Conservation (phyloP, 805 yeast genomes). For the Scheffersomyces amazonensis region DNA sequence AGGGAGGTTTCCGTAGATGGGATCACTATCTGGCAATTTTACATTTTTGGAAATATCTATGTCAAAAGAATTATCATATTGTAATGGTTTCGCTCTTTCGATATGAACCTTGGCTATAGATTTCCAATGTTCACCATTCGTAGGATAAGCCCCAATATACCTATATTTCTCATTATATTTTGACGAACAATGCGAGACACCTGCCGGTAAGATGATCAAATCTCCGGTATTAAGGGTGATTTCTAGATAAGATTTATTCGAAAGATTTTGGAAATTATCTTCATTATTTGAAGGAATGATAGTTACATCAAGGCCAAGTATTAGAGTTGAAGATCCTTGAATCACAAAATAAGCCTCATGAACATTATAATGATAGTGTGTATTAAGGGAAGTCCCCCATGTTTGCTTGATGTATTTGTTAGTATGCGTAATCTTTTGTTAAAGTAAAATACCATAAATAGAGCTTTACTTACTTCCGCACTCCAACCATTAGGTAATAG, state of each 20-base stretch:
- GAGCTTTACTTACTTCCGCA: slow-evolving; percentile 1
- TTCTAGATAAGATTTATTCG: not conserved
- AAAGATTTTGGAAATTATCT: not conserved
- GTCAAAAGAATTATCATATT: too few species aligned
- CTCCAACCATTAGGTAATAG: slow-evolving; percentile 4
- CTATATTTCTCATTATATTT: slow-evolving; percentile 1
- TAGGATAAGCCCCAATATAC: slow-evolving; percentile 6
- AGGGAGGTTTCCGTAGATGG: not conserved
- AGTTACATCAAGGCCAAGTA: slow-evolving; percentile 5
- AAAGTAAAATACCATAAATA: too few species aligned
- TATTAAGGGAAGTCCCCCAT: not conserved
- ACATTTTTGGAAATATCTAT: not conserved
- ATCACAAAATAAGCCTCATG: slow-evolving; percentile 7
- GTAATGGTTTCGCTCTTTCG: too few species aligned
- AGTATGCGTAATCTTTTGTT: too few species aligned
- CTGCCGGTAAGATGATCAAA: slow-evolving; percentile 8
- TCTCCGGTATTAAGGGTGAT: slow-evolving; percentile 4
- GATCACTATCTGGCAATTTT: slow-evolving; percentile 1
- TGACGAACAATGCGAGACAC: slow-evolving; percentile 8
- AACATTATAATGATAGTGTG: slow-evolving; percentile 9
- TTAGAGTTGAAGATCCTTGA: slow-evolving; percentile 5
- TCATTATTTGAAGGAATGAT: slow-evolving; percentile 1
- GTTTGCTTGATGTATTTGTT: not conserved
- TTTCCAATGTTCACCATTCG: slow-evolving; percentile 1
- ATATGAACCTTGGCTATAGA: slow-evolving; percentile 1